Percentiles rank a stretch among this genome's conserved stretches.
phyloP scores from a whole-genome alignment of 331 rosid species.

The Phaseolus coccineus region DNA sequence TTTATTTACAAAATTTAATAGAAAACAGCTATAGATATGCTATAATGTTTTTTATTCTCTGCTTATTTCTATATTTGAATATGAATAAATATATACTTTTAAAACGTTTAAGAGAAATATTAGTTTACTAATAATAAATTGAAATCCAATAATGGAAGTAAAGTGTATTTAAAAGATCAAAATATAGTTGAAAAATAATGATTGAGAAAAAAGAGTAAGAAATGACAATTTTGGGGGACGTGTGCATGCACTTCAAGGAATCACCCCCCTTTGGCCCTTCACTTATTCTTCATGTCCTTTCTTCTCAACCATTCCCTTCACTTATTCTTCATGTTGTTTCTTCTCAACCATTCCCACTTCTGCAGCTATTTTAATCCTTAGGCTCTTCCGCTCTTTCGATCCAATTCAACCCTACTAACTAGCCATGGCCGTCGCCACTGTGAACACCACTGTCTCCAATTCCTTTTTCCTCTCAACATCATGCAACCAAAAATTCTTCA shows the following conservation, averaged over 20 bases:
- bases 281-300: background rate
- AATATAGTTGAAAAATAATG: too few species aligned
- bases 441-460: slow-evolving; percentile 32
- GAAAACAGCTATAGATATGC: too few species aligned
- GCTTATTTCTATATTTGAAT: too few species aligned
- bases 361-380: background rate
- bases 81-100: too few species aligned
- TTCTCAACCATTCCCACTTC: background rate
- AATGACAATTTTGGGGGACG: background rate
- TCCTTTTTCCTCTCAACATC: slow-evolving; percentile 49
- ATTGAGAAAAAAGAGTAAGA: background rate
- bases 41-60: too few species aligned
- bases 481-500: slow-evolving; percentile 20
- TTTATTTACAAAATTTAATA: too few species aligned
- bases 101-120: too few species aligned
- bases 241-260: background rate
- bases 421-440: slow-evolving; percentile 51
- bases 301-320: background rate
- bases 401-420: slow-evolving; percentile 25
- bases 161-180: too few species aligned
- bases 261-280: slow-evolving; percentile 14
- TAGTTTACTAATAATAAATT: background rate
- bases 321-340: background rate
- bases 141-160: too few species aligned
- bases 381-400: background rate